A percentile compares a stretch with the other conserved stretches of the same genome.
These are phyloP conservation scores for Hypocreales sp. DNA, from an alignment of 2,329 filamentous ascomycete genomes.

Conservation along the genomic window DNA sequence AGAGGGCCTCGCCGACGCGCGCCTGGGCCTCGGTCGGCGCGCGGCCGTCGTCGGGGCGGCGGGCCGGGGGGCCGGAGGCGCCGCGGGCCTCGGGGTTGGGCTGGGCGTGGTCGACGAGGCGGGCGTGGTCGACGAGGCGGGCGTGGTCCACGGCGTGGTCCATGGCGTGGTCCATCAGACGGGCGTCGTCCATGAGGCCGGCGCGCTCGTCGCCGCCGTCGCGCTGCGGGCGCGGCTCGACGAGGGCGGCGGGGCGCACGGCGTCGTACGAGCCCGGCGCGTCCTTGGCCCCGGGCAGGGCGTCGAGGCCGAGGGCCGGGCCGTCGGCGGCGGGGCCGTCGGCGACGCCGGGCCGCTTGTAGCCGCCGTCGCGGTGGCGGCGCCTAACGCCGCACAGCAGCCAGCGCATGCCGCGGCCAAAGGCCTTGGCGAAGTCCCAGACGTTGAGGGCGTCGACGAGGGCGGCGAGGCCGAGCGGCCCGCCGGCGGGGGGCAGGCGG, in stretches of 20 bases:
- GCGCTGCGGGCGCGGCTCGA: constrained; percentile 15
- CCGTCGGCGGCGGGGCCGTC: constrained; percentile 14
- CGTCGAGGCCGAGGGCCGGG: constrained; percentile 19
- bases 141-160: constrained; percentile 9
- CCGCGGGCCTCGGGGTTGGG: not conserved
- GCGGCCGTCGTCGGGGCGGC: not conserved
- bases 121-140: too few relatives aligned
- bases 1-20: constrained; percentile 5
- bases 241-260: constrained; percentile 21
- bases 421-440: constrained; percentile 71
- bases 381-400: constrained; percentile 56
- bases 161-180: constrained; percentile 22
- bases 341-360: too few relatives aligned
- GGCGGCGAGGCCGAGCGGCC: constrained; percentile 48
- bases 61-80: too few relatives aligned
- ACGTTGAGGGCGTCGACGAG: constrained; percentile 60
- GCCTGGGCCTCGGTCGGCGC: constrained; percentile 3
- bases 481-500: constrained; percentile 40
- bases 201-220: constrained; percentile 25
- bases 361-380: constrained; percentile 37
- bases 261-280: too few relatives aligned
- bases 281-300: constrained; percentile 16
- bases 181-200: constrained; percentile 25
- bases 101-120: constrained; percentile 2
- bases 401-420: constrained; percentile 66